These are phyloP conservation scores for Schoenoplectus triqueter DNA, from an alignment of 202 grass and related monocot species.

Conservation along the genomic window DNA sequence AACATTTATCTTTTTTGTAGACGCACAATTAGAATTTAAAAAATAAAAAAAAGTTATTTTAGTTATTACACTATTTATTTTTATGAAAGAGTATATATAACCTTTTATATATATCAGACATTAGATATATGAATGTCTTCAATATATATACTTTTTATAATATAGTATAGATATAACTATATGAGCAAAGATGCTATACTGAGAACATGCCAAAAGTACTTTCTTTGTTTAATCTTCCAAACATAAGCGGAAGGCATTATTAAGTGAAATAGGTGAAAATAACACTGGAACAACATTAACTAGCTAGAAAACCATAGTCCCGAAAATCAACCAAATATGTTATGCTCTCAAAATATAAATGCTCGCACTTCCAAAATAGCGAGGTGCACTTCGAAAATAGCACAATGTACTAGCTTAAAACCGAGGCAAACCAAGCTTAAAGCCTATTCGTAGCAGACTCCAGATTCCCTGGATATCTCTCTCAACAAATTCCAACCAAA, in stretches of 20 bases:
- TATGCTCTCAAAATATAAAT: background rate
- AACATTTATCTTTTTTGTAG: no score
- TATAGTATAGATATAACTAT: no score
- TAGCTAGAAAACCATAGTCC: background rate
- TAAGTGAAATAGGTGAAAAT: background rate
- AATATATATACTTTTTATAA: no score
- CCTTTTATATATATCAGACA: no score
- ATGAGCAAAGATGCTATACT: background rate
- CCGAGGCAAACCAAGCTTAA: background rate
- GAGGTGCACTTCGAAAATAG: background rate
- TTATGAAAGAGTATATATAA: no score
- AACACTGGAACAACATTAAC: background rate
- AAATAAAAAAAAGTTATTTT: no score
- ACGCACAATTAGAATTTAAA: no score
- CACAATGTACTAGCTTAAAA: background rate
- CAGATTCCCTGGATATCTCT: no score
- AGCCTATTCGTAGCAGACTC: no score
- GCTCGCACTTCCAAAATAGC: background rate
- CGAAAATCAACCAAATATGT: background rate
- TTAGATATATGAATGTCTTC: no score
- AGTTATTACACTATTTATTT: no score
- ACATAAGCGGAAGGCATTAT: background rate
- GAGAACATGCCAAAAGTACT: conserved; percentile 1
- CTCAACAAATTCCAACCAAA: background rate
- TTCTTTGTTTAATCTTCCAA: background rate